phyloP scores from a whole-genome alignment of 441 rosid species.

The Breynia disticha region DNA sequence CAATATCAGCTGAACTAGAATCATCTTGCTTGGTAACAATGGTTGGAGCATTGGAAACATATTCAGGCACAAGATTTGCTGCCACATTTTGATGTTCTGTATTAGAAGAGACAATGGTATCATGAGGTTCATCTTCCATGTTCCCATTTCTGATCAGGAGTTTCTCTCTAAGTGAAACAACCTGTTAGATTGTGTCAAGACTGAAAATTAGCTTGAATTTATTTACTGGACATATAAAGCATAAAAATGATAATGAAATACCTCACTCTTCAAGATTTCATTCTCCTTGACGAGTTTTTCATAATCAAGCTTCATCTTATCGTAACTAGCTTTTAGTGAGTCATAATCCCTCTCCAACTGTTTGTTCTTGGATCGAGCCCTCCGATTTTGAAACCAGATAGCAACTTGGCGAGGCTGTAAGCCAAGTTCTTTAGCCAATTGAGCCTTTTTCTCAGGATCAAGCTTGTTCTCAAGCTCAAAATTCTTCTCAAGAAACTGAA shows the following conservation, averaged over 20 bases:
- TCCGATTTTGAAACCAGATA: conserved; percentile 59
- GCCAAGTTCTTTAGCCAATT: conserved; percentile 42
- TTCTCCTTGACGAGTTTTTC: conserved; percentile 41
- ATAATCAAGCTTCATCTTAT: conserved; percentile 45
- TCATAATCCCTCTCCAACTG: conserved; percentile 46
- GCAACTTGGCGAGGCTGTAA: conserved; percentile 50
- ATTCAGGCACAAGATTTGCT: conserved; percentile 4
- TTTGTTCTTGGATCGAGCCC: conserved; percentile 50
- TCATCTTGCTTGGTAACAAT: conserved; percentile 28
- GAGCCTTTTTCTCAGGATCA: conserved; percentile 43
- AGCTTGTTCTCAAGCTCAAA: conserved; percentile 49
- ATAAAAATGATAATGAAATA: conserved; percentile 6
- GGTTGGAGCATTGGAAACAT: not conserved
- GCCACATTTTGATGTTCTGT: conserved; percentile 11
- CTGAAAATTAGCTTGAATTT: not conserved
- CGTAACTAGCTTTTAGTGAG: conserved; percentile 35
- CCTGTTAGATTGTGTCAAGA: conserved; percentile 15
- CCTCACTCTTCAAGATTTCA: conserved; percentile 39
- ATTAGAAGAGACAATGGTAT: conserved; percentile 11
- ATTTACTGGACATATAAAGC: too few species aligned
- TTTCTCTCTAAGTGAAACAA: conserved; percentile 24
- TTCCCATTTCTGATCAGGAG: conserved; percentile 19
- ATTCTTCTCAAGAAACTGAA: conserved; percentile 42
- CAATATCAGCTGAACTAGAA: conserved; percentile 29
- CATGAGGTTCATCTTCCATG: conserved; percentile 11